Conservation (phyloP, 176 grass and related monocot genomes). For the Carex scoparia region DNA sequence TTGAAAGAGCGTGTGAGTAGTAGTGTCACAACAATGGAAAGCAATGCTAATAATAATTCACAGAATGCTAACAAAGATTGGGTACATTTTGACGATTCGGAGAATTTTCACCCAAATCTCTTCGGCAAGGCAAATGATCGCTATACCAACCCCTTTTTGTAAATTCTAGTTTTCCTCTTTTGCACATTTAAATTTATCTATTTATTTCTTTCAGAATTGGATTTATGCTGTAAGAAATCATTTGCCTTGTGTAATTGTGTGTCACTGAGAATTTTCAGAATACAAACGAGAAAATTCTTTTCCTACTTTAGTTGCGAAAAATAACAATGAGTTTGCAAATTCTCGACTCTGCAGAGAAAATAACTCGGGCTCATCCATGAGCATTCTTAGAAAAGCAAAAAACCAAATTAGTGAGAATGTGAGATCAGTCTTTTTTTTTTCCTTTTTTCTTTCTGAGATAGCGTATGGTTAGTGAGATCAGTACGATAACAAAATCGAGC, state of each 20-base stretch:
- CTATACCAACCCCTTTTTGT: slow-evolving; percentile 51
- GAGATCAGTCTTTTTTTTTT: too few relatives aligned
- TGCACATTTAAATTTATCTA: background rate
- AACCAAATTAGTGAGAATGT: too few relatives aligned
- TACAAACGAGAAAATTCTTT: background rate
- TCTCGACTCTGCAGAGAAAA: background rate
- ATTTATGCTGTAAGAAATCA: background rate
- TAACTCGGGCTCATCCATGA: too few relatives aligned
- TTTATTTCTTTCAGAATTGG: background rate
- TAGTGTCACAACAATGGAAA: too few relatives aligned
- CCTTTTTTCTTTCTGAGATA: too few relatives aligned
- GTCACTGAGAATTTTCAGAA: too few relatives aligned
- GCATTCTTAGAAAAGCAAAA: too few relatives aligned
- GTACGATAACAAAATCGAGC: too few relatives aligned
- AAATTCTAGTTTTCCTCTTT: background rate
- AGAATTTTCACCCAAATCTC: slow-evolving; percentile 61
- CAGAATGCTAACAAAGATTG: slow-evolving; percentile 30
- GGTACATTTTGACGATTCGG: slow-evolving; percentile 53
- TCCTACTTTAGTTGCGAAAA: background rate
- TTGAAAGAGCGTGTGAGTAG: slow-evolving; percentile 47
- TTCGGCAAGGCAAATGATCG: slow-evolving; percentile 30
- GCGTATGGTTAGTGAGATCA: too few relatives aligned
- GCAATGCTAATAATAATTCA: background rate
- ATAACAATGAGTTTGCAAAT: background rate
- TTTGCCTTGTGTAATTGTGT: too few relatives aligned